A percentile compares a stretch with the other conserved stretches of the same genome.
These are phyloP conservation scores for Botryosphaeria dothidea DNA, from an alignment of 2,329 filamentous ascomycete species.

Conservation along the genomic window DNA sequence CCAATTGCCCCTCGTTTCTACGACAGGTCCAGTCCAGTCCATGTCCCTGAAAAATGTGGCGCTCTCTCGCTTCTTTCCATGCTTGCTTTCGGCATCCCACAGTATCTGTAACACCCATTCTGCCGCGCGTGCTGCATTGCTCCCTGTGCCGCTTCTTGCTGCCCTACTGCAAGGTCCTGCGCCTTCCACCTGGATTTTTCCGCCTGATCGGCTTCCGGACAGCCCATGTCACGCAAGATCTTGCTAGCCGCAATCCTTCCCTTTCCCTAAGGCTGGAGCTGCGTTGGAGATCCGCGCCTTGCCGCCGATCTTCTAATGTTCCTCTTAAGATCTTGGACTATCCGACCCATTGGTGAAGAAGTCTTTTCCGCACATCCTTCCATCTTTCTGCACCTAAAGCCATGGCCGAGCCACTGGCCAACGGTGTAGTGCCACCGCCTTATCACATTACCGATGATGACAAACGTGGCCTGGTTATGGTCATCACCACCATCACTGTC, in stretches of 20 bases:
- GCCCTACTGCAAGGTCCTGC: background rate
- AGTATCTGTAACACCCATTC: background rate
- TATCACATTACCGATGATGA: constrained; percentile 32
- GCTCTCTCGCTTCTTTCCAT: background rate
- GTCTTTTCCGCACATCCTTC: background rate
- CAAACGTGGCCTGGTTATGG: constrained; percentile 36
- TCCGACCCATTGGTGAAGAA: background rate
- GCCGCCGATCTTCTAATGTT: background rate
- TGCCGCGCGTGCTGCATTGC: background rate
- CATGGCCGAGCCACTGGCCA: background rate
- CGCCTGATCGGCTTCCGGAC: background rate
- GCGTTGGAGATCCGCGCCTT: background rate
- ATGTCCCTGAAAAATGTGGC: background rate
- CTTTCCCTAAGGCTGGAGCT: background rate
- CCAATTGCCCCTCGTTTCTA: too few species aligned
- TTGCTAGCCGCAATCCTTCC: background rate
- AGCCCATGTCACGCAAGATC: background rate
- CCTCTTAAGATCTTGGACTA: constrained; percentile 1
- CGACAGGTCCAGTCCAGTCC: background rate
- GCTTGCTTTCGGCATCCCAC: background rate
- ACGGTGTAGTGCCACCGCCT: constrained; percentile 25
- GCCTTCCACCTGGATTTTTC: background rate
- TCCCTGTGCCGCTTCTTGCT: background rate
- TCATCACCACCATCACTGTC: constrained; percentile 30
- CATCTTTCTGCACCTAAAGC: background rate